Evolutionary conservation across 352 stramenopile genomes (phyloP), one percentile per base, ranked within the genome.

Genomic region (Phytophthora fragariaefolia): DNA sequence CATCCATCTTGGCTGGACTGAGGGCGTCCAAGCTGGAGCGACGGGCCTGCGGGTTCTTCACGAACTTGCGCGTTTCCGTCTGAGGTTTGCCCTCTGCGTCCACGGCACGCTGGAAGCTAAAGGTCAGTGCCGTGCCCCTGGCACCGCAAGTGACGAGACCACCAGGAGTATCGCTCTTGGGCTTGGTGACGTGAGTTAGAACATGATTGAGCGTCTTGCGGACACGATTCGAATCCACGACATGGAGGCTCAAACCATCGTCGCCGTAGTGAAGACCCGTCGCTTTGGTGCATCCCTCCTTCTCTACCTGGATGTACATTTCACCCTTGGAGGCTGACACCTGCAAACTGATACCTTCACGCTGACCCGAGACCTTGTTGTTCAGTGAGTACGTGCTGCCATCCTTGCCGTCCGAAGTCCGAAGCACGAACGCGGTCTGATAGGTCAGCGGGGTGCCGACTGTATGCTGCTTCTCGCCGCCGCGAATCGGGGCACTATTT

Each of bases 171-270:
- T 83, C 74, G 42, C 71, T 75, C 69, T 90, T 90, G 48, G 72
- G 63, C 58, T 88, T 90, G 28, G 46, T 34, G 23, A 81, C 63
- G 51, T 83, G 71, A 7, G 70, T 80, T 6, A 91, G 58, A 23
- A 79, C 55, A 26, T 90, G 81, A 68, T 94, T 91, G 63, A 81
- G 85, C 23, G 70, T 82, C 66, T 87, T 91, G 57, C 84, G 77
- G 27, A 90, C 83, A 46, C 84, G 86, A 54, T 93, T 90, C 57
- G 82, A 90, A 71, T 94, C 82, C 23, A 90, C 79, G 32, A 93
- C 80, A 17, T 62, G 68, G 34, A 93, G 45, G 38, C 62, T 69
- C 9, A 93, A 47, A 26, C 66, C 62, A 4, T 66, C 53, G 30
- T 89, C 81, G 2, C 66, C 58, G 27, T 87, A 74, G 56, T 82